Percentiles rank a stretch among this genome's conserved stretches.
Evolutionary conservation across 805 yeast genomes (phyloP).

Genomic region (Suhomyces sp.): DNA sequence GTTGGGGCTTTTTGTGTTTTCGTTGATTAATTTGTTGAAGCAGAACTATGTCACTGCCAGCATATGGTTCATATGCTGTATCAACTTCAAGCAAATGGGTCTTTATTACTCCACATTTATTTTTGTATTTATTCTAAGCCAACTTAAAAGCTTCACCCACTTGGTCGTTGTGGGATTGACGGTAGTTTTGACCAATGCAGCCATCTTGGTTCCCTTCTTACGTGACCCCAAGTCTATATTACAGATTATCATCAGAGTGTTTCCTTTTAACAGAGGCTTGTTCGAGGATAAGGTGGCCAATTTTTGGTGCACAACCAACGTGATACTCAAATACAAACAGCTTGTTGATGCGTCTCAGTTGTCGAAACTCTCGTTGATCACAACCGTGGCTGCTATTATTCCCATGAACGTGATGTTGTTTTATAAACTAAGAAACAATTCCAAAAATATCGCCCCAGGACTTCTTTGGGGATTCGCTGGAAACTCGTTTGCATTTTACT

Average conservation of each 20-base stretch:
- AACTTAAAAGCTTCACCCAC: conserved; percentile 43
- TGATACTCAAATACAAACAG: conserved; percentile 65
- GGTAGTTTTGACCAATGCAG: conserved; percentile 52
- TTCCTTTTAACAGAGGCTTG: conserved; percentile 89
- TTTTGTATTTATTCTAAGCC: conserved; percentile 73
- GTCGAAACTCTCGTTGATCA: conserved; percentile 52
- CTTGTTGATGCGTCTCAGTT: conserved; percentile 55
- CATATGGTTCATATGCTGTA: conserved; percentile 69
- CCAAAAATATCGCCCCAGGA: conserved; percentile 16
- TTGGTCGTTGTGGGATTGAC: conserved; percentile 62
- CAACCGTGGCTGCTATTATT: conserved; percentile 44
- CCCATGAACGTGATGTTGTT: conserved; percentile 19
- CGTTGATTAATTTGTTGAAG: conserved; percentile 63
- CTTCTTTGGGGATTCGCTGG: conserved; percentile 70
- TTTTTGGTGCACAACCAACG: conserved; percentile 94
- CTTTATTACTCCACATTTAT: conserved; percentile 88
- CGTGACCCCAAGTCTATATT: conserved; percentile 35
- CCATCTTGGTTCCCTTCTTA: conserved; percentile 54
- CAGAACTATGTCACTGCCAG: conserved; percentile 68
- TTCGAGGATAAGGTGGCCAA: conserved; percentile 98
- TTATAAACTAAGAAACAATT: conserved; percentile 9
- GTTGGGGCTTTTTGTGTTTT: conserved; percentile 77
- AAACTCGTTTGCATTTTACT: conserved; percentile 81
- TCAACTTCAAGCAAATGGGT: conserved; percentile 94
- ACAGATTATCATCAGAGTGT: conserved; percentile 66